Evolutionary conservation across 768 basidiomycete genomes (phyloP).

Genomic region (Cystofilobasidium bisporidii): DNA sequence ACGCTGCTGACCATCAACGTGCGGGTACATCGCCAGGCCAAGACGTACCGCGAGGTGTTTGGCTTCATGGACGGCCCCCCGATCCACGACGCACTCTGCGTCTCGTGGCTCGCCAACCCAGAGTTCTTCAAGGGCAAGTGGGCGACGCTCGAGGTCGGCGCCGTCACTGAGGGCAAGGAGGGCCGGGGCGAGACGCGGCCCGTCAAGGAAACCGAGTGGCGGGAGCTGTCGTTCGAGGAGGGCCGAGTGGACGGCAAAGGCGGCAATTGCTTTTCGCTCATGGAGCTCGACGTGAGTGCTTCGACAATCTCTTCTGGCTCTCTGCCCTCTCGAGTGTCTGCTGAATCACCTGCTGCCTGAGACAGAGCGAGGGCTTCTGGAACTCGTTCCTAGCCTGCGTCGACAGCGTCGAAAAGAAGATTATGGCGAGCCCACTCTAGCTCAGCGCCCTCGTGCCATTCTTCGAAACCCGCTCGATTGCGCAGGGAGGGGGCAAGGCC

Average conservation of each 20-base stretch:
- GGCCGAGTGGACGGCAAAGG: not conserved
- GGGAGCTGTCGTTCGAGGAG: not conserved
- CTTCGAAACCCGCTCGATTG: too few species aligned
- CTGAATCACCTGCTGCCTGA: not conserved
- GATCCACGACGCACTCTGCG: constrained; percentile 57
- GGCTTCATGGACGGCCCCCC: constrained; percentile 80
- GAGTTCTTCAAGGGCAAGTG: constrained; percentile 23
- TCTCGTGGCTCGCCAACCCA: constrained; percentile 17
- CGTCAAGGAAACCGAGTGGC: constrained; percentile 16
- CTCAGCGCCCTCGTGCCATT: too few species aligned
- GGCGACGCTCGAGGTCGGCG: constrained; percentile 15
- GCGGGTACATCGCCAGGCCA: constrained; percentile 41
- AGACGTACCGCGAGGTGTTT: constrained; percentile 61
- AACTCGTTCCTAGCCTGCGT: constrained; percentile 16
- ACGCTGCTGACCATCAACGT: constrained; percentile 25
- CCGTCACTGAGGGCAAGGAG: not conserved
- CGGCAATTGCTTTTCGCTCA: constrained; percentile 19
- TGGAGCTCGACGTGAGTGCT: constrained; percentile 19
- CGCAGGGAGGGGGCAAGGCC: too few species aligned
- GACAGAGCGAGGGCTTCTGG: constrained; percentile 19
- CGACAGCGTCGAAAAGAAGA: constrained; percentile 23
- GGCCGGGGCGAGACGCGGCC: constrained; percentile 15
- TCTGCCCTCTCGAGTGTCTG: not conserved
- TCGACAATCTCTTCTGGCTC: not conserved
- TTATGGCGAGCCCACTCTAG: not conserved